Percentiles rank a stretch among this genome's conserved stretches.
These are phyloP conservation scores for Backusella westeae DNA, from an alignment of 192 early-diverging fungal genomes.

Conservation along the genomic window DNA sequence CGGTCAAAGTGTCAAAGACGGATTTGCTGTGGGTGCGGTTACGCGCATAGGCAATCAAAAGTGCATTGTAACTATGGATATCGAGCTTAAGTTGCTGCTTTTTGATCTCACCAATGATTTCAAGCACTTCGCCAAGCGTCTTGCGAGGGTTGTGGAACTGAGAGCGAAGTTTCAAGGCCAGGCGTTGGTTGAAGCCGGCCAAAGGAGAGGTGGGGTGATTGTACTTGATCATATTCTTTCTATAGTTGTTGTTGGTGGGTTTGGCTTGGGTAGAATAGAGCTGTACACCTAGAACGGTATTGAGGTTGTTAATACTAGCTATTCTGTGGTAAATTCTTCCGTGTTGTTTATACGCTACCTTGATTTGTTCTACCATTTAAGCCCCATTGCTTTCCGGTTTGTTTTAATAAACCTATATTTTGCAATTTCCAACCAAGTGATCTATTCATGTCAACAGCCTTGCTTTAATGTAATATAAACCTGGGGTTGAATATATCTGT, in stretches of 20 bases:
- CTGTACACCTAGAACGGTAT: background rate
- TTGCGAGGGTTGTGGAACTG: background rate
- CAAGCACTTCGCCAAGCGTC: slow-evolving; percentile 9
- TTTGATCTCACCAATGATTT: slow-evolving; percentile 25
- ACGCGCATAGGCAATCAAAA: slow-evolving; percentile 34
- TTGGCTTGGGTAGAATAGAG: background rate
- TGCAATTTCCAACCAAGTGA: background rate
- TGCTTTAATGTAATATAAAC: slow-evolving; percentile 5
- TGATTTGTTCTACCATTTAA: background rate
- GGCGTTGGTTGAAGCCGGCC: background rate
- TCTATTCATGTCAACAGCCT: slow-evolving; percentile 6
- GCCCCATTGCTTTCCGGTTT: slow-evolving; percentile 5
- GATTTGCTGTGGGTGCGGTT: slow-evolving; percentile 7
- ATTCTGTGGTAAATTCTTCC: background rate
- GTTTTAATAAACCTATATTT: background rate
- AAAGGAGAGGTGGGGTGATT: slow-evolving; percentile 17
- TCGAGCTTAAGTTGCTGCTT: slow-evolving; percentile 38
- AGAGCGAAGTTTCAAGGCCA: background rate
- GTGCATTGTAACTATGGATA: slow-evolving; percentile 37
- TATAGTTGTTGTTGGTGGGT: background rate
- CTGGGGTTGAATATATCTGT: background rate
- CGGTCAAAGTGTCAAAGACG: slow-evolving; percentile 31
- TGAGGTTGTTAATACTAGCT: background rate
- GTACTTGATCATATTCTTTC: slow-evolving; percentile 3
- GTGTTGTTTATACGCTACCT: background rate